These are phyloP conservation scores for Sphaerulina vaccinii DNA, from an alignment of 2,329 filamentous ascomycete genomes.

Conservation along the genomic window DNA sequence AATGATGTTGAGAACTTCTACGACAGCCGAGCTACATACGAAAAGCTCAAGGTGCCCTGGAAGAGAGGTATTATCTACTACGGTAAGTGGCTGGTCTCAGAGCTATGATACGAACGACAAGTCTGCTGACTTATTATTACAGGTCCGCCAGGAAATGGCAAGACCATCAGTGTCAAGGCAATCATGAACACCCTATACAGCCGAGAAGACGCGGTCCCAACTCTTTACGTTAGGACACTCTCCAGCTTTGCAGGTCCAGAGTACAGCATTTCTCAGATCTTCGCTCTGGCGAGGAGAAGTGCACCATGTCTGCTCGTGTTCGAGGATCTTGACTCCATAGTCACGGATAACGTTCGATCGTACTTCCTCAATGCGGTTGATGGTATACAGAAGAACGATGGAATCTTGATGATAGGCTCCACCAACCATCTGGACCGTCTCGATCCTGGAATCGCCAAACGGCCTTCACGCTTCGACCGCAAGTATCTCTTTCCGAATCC, in stretches of 20 bases:
- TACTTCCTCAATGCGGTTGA: conserved; percentile 75
- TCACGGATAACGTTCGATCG: conserved; percentile 59
- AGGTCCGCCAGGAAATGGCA: conserved; percentile 63
- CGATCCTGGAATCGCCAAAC: conserved; percentile 63
- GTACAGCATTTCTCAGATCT: conserved; percentile 54
- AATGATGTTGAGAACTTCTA: conserved; percentile 67
- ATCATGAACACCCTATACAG: conserved; percentile 64
- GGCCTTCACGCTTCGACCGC: conserved; percentile 65
- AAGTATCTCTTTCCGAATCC: conserved; percentile 66
- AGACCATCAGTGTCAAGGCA: conserved; percentile 70
- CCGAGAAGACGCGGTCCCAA: conserved; percentile 55
- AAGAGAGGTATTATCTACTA: conserved; percentile 70
- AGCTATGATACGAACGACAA: no score
- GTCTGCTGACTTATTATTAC: no score
- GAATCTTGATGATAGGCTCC: conserved; percentile 60
- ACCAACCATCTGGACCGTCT: conserved; percentile 58
- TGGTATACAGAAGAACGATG: conserved; percentile 67
- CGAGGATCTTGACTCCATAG: conserved; percentile 68
- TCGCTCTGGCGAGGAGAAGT: conserved; percentile 58
- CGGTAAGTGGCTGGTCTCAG: no score
- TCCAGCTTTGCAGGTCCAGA: conserved; percentile 55
- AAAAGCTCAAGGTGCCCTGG: conserved; percentile 64
- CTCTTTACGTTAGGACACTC: conserved; percentile 60
- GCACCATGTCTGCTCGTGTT: conserved; percentile 70
- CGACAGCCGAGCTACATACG: conserved; percentile 57